Evolutionary conservation across 441 rosid genomes (phyloP), one percentile per base, ranked within the genome.

Genomic region (Euphorbia schlechtendalii): DNA sequence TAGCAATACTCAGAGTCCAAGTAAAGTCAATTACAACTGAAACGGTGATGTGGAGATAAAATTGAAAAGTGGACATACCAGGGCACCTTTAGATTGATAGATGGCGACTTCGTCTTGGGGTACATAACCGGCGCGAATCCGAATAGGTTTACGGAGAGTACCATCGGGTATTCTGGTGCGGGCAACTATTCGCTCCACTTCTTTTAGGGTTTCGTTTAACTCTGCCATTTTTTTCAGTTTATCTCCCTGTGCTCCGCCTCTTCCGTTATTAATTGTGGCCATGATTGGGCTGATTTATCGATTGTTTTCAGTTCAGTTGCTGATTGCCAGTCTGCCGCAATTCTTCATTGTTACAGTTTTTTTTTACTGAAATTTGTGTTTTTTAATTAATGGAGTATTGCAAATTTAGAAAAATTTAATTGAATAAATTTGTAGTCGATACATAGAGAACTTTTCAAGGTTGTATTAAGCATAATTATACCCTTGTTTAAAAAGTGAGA

Each of bases 41-140:
- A 6, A 20, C n/a, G 32, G 12, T 15, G 13, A 15, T 41, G 25
- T 20, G 4, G 24, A 22, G 55, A 18, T 49, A 13, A 20, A 48
- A 3, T 48, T 6, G 21, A 13, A 9, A 18, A 32, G 46, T 8
- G 24, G 3, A 69, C 84, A 59, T 84, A 91, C 98, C 91, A 86
- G 71, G 63, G 89, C 80, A 61, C 96, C 99, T 83, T 74, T 91
- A 77, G 99, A 84, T 69, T 86, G 81, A 76, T 91, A 91, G 56
- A 78, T 83, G 80, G 91, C 84, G 70, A 94, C 96, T 83, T 94
- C 98, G 24, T 94, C 99, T 74, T 84, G 90, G 20, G 98, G 96
- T 34, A 69, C 71, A 61, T 89, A 81, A 17, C 92, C 92, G 43
- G 96, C 94, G 62, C 98, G 94, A 78, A 94, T 86, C 75, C 83